Evolutionary conservation across 2,329 filamentous ascomycete species (phyloP).

Genomic region (Fusarium kyushuense): DNA sequence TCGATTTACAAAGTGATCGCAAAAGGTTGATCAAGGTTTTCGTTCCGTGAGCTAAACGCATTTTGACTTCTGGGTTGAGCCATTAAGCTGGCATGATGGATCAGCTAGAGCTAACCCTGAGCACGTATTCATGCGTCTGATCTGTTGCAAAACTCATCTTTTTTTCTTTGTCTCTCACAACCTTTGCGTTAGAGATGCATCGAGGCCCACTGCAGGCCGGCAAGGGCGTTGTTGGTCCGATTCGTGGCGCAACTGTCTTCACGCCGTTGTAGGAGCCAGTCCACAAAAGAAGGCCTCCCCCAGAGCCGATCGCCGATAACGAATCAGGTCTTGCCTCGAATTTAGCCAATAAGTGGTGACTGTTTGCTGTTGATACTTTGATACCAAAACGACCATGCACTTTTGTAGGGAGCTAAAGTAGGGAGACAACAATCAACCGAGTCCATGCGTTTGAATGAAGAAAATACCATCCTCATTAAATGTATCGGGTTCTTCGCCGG

Average conservation of each 20-base stretch:
- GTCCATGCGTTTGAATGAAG: neutral
- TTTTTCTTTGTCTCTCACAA: constrained; percentile 2
- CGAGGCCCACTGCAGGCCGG: constrained; percentile 26
- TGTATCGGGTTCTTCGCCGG: neutral
- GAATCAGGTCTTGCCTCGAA: constrained; percentile 25
- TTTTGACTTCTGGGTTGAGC: constrained; percentile 1
- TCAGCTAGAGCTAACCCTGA: constrained; percentile 1
- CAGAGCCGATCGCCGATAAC: constrained; percentile 34
- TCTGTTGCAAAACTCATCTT: constrained; percentile 16
- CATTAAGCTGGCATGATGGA: constrained; percentile 11
- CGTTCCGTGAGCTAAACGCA: neutral
- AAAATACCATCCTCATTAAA: constrained; percentile 16
- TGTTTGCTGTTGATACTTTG: neutral
- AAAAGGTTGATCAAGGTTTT: constrained; percentile 29
- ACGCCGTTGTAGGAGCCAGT: constrained; percentile 22
- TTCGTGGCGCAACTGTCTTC: constrained; percentile 32
- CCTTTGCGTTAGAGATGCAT: constrained; percentile 7
- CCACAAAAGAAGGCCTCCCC: constrained; percentile 28
- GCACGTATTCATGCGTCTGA: constrained; percentile 35
- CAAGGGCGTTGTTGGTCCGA: constrained; percentile 35
- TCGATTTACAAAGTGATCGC: constrained; percentile 27
- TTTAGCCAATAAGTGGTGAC: constrained; percentile 15
- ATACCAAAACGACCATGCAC: neutral
- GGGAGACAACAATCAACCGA: neutral
- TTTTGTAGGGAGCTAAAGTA: constrained; percentile 1